Conservation (phyloP, 169 alveolate genomes). For the Amoebophrya sp. region DNA sequence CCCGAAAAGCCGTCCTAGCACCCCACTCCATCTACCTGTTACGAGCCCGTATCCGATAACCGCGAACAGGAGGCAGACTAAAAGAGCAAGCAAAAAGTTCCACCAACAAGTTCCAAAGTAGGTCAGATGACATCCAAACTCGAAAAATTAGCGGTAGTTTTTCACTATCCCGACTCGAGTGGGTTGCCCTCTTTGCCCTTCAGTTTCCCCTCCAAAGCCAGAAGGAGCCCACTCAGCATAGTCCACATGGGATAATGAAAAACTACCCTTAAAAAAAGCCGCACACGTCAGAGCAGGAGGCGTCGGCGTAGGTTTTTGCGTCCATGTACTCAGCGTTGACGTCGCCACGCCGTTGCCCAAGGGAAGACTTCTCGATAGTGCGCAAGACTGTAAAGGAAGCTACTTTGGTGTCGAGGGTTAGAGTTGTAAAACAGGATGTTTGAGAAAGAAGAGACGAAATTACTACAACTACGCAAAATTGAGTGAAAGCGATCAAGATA, state of each 20-base stretch:
- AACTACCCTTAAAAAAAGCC: too few species aligned
- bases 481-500: too few species aligned
- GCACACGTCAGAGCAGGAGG: not conserved
- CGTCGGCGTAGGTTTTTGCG: not conserved
- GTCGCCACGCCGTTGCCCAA: not conserved
- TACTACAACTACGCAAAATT: too few species aligned
- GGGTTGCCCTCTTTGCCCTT: too few species aligned
- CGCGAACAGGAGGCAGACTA: not conserved
- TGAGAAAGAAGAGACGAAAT: too few species aligned
- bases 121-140: not conserved
- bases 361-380: not conserved
- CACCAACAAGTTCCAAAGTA: constrained; percentile 8
- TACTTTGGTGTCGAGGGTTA: not conserved
- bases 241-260: too few species aligned
- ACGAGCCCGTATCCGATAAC: not conserved
- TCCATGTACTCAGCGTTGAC: not conserved
- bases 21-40: not conserved
- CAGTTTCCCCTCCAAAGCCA: too few species aligned
- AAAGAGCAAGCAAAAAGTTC: not conserved
- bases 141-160: too few species aligned
- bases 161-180: too few species aligned
- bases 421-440: too few species aligned
- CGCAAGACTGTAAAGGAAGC: not conserved
- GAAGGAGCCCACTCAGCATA: too few species aligned
- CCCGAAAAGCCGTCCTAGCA: not conserved